Percentiles rank a stretch among this genome's conserved stretches.
These are phyloP conservation scores for Claviceps fusiformis DNA, from an alignment of 2,329 filamentous ascomycete species.

Conservation along the genomic window DNA sequence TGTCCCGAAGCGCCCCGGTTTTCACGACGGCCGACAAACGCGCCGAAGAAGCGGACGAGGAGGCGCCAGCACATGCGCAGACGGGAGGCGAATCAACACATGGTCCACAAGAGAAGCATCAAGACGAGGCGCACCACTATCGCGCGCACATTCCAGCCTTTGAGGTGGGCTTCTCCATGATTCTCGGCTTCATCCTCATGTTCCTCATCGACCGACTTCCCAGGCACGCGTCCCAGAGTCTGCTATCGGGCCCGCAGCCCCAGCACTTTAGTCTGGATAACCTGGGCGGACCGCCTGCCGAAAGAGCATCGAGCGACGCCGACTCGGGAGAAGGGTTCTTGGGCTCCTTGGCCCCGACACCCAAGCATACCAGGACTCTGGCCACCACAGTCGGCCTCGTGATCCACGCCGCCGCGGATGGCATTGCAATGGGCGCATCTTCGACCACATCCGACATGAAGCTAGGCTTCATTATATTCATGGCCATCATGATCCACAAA, in stretches of 20 bases:
- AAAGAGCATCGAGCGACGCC: constrained; percentile 24
- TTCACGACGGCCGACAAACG: neutral
- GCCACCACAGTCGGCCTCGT: constrained; percentile 91
- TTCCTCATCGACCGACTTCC: constrained; percentile 85
- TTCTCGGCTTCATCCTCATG: constrained; percentile 89
- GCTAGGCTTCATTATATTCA: constrained; percentile 80
- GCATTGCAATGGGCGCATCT: constrained; percentile 89
- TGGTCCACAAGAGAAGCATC: constrained; percentile 19
- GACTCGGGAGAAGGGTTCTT: constrained; percentile 47
- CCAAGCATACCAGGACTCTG: constrained; percentile 47
- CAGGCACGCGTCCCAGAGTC: constrained; percentile 51
- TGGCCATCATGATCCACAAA: constrained; percentile 96
- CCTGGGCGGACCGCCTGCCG: constrained; percentile 35
- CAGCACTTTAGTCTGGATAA: constrained; percentile 84
- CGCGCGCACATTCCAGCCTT: constrained; percentile 42
- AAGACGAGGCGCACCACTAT: constrained; percentile 11
- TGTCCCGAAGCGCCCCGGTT: neutral
- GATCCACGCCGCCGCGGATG: constrained; percentile 89
- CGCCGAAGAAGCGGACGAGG: neutral
- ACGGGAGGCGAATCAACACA: constrained; percentile 6
- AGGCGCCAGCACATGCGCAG: neutral
- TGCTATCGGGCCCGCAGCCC: constrained; percentile 52
- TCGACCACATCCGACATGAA: constrained; percentile 60
- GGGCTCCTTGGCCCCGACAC: constrained; percentile 41
- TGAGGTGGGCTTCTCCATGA: constrained; percentile 76